Evolutionary conservation across 1,284 basidiomycete genomes (phyloP).

Genomic region (Ustilago vetiveriae): DNA sequence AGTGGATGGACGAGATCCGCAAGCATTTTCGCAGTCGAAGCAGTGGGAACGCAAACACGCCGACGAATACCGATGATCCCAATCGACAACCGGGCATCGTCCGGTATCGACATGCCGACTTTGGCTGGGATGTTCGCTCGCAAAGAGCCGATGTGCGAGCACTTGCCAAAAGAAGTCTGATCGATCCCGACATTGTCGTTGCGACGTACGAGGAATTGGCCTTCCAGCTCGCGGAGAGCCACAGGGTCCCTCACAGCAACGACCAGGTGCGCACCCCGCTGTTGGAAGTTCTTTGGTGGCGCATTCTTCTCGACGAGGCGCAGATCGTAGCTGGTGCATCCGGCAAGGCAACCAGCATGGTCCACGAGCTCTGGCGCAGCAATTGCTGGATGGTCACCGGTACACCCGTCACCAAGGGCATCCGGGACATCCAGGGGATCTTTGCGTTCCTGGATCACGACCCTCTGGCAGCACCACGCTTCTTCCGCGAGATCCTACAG

Average conservation of each 20-base stretch:
- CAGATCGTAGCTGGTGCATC: constrained; percentile 47
- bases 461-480: constrained; percentile 34
- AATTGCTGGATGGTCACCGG: constrained; percentile 56
- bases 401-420: constrained; percentile 47
- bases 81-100: constrained; percentile 30
- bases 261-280: constrained; percentile 33
- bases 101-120: constrained; percentile 32
- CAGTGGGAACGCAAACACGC: neutral
- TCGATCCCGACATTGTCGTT: constrained; percentile 44
- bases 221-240: constrained; percentile 37
- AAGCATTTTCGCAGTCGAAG: constrained; percentile 48
- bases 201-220: constrained; percentile 53
- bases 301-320: constrained; percentile 53
- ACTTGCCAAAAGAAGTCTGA: constrained; percentile 16
- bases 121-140: constrained; percentile 26
- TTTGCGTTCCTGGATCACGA: constrained; percentile 52
- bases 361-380: constrained; percentile 50
- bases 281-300: constrained; percentile 51
- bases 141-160: constrained; percentile 17
- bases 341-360: constrained; percentile 44
- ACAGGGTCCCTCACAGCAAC: constrained; percentile 13
- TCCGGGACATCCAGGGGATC: constrained; percentile 48
- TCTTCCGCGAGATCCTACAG: constrained; percentile 44
- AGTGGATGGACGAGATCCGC: constrained; percentile 53
- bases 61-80: neutral